A percentile compares a stretch with the other conserved stretches of the same genome.
Conservation (phyloP, 208 protist genomes). For the Blastocrithidia nonstop region DNA sequence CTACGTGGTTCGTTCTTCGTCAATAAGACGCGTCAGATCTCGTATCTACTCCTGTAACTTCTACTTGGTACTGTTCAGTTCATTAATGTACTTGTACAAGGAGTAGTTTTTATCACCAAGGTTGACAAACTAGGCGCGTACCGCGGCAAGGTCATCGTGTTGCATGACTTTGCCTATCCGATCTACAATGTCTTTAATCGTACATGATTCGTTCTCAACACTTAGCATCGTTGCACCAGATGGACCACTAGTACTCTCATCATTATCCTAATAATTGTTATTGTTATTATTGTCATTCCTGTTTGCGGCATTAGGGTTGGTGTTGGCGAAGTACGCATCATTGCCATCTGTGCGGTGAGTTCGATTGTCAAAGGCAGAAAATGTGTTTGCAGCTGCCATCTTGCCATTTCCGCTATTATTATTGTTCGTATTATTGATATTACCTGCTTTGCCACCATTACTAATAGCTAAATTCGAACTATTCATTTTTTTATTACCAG, state of each 20-base stretch:
- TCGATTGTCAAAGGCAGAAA: background rate
- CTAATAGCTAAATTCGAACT: too few relatives aligned
- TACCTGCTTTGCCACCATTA: background rate
- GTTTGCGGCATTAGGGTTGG: slow-evolving; percentile 4
- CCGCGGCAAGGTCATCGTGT: slow-evolving; percentile 69
- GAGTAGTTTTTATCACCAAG: slow-evolving; percentile 92
- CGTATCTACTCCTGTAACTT: slow-evolving; percentile 77
- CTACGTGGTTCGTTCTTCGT: slow-evolving; percentile 69
- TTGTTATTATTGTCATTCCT: slow-evolving; percentile 1
- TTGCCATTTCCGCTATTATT: background rate
- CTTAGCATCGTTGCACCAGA: slow-evolving; percentile 15
- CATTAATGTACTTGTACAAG: slow-evolving; percentile 93
- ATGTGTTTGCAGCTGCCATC: background rate
- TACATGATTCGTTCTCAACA: slow-evolving; percentile 26
- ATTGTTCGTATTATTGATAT: slow-evolving; percentile 8
- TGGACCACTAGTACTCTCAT: slow-evolving; percentile 13
- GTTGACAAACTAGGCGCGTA: slow-evolving; percentile 72
- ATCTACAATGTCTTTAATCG: slow-evolving; percentile 61
- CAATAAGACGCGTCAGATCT: slow-evolving; percentile 58
- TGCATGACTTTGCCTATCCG: slow-evolving; percentile 71
- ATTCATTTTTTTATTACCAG: too few relatives aligned
- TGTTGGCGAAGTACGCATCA: slow-evolving; percentile 1
- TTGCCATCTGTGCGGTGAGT: too few relatives aligned
- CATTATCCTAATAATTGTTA: slow-evolving; percentile 5
- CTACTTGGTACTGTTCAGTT: slow-evolving; percentile 85